A percentile compares a stretch with the other conserved stretches of the same genome.
These are phyloP conservation scores for Auricularia heimuer DNA, from an alignment of 768 basidiomycete genomes.

Conservation along the genomic window DNA sequence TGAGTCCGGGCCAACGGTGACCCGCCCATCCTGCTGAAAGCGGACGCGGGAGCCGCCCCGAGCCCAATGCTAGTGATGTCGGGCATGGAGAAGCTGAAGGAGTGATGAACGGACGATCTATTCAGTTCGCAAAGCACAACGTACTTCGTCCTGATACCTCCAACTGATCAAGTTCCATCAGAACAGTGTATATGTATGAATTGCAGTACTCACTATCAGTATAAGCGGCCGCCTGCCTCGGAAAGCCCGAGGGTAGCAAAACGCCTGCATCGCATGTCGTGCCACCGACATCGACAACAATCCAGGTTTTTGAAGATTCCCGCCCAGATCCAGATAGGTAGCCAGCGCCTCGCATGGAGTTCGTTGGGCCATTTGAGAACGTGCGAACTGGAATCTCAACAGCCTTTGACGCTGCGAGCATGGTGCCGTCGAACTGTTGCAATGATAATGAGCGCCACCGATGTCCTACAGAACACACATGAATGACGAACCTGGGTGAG, in stretches of 20 bases:
- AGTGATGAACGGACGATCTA: not conserved
- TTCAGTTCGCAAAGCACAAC: slow-evolving; percentile 28
- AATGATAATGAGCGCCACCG: not conserved
- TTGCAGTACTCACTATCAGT: slow-evolving; percentile 25
- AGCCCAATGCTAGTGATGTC: slow-evolving; percentile 42
- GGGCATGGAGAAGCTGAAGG: slow-evolving; percentile 20
- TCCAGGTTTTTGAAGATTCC: slow-evolving; percentile 20
- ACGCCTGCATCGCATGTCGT: slow-evolving; percentile 60
- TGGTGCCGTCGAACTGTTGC: slow-evolving; percentile 20
- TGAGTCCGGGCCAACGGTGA: slow-evolving; percentile 54
- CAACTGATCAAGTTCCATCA: slow-evolving; percentile 21
- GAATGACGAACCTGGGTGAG: slow-evolving; percentile 12
- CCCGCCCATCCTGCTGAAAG: slow-evolving; percentile 23
- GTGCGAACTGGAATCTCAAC: slow-evolving; percentile 53
- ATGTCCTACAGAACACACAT: not conserved
- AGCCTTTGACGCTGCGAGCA: slow-evolving; percentile 27
- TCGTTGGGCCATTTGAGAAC: slow-evolving; percentile 52
- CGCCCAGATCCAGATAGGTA: slow-evolving; percentile 39
- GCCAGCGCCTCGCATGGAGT: slow-evolving; percentile 61
- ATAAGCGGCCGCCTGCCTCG: slow-evolving; percentile 51
- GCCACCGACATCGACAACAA: slow-evolving; percentile 57
- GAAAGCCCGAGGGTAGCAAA: slow-evolving; percentile 49
- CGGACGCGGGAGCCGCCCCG: slow-evolving; percentile 54
- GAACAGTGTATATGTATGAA: not conserved
- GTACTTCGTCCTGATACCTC: slow-evolving; percentile 52